A percentile compares a stretch with the other conserved stretches of the same genome.
Conservation (phyloP, 2,329 filamentous ascomycete species). For the Ophiostoma himal-ulmi region DNA sequence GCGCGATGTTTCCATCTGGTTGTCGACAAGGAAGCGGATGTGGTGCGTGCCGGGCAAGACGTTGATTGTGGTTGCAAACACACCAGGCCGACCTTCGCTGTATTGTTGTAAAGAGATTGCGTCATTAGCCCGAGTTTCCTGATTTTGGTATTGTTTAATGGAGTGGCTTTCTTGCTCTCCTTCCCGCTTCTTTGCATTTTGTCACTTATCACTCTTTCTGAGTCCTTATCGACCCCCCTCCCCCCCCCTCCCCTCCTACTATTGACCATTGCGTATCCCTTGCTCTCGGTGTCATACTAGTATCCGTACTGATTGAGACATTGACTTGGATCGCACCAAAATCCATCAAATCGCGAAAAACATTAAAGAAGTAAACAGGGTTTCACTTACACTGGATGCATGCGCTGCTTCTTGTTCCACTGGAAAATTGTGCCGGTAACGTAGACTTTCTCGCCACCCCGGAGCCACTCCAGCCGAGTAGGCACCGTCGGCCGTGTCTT, state of each 20-base stretch:
- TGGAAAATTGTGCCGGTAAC: slow-evolving; percentile 96
- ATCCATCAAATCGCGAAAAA: background rate
- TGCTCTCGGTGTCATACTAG: background rate
- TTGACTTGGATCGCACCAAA: slow-evolving; percentile 8
- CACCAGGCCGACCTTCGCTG: slow-evolving; percentile 53
- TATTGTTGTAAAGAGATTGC: background rate
- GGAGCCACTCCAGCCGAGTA: slow-evolving; percentile 78
- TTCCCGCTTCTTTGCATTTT: background rate
- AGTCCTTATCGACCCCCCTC: background rate
- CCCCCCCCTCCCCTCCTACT: slow-evolving; percentile 2
- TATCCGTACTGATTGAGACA: background rate
- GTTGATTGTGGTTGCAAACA: slow-evolving; percentile 71
- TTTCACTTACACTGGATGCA: slow-evolving; percentile 74
- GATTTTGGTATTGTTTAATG: background rate
- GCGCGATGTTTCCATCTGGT: slow-evolving; percentile 83
- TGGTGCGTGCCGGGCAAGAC: slow-evolving; percentile 93
- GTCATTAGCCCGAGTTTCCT: slow-evolving; percentile 10
- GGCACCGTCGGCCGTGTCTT: slow-evolving; percentile 74
- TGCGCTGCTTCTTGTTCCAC: slow-evolving; percentile 89
- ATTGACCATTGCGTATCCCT: background rate
- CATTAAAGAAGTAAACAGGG: background rate
- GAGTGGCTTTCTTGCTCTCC: background rate
- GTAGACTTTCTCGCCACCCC: slow-evolving; percentile 81
- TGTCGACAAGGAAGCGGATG: slow-evolving; percentile 91
- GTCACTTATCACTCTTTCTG: slow-evolving; percentile 12